These are phyloP conservation scores for Brassica carinata DNA, from an alignment of 345 rosid species.

Conservation along the genomic window DNA sequence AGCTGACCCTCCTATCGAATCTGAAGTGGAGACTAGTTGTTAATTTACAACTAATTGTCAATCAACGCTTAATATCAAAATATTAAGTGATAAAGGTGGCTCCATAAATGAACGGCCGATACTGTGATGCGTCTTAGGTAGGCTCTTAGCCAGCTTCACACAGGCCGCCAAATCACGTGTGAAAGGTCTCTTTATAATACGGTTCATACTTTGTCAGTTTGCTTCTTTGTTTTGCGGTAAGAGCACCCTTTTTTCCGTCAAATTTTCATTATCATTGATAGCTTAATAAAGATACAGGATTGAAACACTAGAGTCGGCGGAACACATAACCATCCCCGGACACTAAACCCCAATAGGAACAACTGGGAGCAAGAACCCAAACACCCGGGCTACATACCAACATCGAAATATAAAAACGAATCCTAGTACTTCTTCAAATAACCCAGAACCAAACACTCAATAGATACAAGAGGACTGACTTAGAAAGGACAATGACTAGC, in stretches of 20 bases:
- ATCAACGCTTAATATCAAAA: neutral
- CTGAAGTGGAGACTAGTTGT: neutral
- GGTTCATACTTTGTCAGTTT: neutral
- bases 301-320: neutral
- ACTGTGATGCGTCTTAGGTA: neutral
- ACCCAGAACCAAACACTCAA: too few species aligned
- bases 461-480: too few species aligned
- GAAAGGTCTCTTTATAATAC: neutral
- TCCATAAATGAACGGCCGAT: conserved; percentile 5
- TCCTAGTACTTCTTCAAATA: too few species aligned
- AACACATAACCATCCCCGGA: neutral
- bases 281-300: neutral
- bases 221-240: neutral
- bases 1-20: neutral
- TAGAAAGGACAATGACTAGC: too few species aligned
- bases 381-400: too few species aligned
- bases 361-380: too few species aligned
- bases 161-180: neutral
- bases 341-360: too few species aligned
- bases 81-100: neutral
- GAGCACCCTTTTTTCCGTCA: too few species aligned
- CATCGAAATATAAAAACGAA: too few species aligned
- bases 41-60: neutral
- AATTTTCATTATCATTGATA: neutral
- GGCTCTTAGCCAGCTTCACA: neutral